phyloP scores from a whole-genome alignment of 2,329 filamentous ascomycete genomes.

The Cryoendolithus antarcticus region DNA sequence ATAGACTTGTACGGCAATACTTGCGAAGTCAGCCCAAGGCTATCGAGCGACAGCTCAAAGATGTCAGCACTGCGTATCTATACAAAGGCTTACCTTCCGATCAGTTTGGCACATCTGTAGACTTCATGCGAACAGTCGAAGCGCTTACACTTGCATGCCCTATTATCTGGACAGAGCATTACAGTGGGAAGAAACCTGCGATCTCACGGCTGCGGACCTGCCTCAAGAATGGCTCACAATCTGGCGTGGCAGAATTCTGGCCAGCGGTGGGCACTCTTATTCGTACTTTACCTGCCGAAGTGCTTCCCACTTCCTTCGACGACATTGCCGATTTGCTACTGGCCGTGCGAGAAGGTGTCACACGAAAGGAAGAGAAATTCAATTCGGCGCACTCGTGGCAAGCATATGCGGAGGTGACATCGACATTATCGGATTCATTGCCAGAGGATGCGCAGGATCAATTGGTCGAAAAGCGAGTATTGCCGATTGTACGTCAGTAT shows the following conservation, averaged over 20 bases:
- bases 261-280: constrained; percentile 51
- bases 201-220: constrained; percentile 55
- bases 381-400: constrained; percentile 61
- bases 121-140: constrained; percentile 56
- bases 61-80: constrained; percentile 57
- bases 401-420: constrained; percentile 56
- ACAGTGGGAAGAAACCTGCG: constrained; percentile 44
- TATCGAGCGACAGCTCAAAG: constrained; percentile 31
- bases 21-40: constrained; percentile 34
- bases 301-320: constrained; percentile 42
- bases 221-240: constrained; percentile 72
- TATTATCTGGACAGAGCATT: constrained; percentile 59
- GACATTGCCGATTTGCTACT: constrained; percentile 50
- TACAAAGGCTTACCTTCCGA: constrained; percentile 59
- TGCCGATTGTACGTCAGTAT: constrained; percentile 43
- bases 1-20: constrained; percentile 41
- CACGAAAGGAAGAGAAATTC: constrained; percentile 58
- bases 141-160: constrained; percentile 53
- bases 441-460: constrained; percentile 33
- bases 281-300: constrained; percentile 38
- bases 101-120: constrained; percentile 62
- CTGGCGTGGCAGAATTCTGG: constrained; percentile 65
- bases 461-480: constrained; percentile 36
- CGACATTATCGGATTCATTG: constrained; percentile 19
- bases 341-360: constrained; percentile 59